These are phyloP conservation scores for Mycena indigotica DNA, from an alignment of 768 basidiomycete species.

Conservation along the genomic window DNA sequence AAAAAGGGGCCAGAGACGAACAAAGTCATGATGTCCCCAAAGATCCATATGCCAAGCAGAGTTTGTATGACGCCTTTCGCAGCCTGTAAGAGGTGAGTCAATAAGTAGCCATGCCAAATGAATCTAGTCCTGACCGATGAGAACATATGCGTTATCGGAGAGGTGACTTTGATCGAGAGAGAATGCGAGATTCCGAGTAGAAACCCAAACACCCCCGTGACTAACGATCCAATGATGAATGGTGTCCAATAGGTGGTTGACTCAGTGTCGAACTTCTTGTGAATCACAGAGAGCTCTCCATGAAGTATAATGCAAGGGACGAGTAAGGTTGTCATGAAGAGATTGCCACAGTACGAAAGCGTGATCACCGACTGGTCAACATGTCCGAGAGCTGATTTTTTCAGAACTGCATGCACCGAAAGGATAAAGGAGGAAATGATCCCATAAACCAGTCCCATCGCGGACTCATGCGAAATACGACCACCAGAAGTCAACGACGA, in stretches of 20 bases:
- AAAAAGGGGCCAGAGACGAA: conserved; percentile 32
- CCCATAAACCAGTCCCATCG: conserved; percentile 13
- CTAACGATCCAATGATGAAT: conserved; percentile 22
- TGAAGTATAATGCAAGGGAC: background rate
- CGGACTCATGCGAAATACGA: conserved; percentile 1
- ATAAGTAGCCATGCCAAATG: background rate
- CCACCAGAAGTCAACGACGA: background rate
- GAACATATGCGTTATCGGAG: conserved; percentile 83
- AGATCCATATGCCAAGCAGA: conserved; percentile 63
- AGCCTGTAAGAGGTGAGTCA: conserved; percentile 43
- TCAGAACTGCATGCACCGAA: conserved; percentile 20
- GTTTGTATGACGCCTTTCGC: conserved; percentile 79
- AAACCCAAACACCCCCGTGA: conserved; percentile 72
- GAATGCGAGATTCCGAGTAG: conserved; percentile 78
- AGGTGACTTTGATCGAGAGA: conserved; percentile 80
- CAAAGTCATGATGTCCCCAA: conserved; percentile 67
- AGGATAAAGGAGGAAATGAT: conserved; percentile 18
- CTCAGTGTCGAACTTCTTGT: background rate
- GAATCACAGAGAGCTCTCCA: background rate
- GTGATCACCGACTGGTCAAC: conserved; percentile 29
- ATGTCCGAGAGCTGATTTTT: conserved; percentile 28
- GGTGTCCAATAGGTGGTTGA: background rate
- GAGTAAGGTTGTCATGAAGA: background rate
- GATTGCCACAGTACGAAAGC: background rate
- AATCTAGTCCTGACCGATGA: conserved; percentile 42